Base-by-base conservation (phyloP, 345 rosid species). In the Psidium guajava region DNA sequence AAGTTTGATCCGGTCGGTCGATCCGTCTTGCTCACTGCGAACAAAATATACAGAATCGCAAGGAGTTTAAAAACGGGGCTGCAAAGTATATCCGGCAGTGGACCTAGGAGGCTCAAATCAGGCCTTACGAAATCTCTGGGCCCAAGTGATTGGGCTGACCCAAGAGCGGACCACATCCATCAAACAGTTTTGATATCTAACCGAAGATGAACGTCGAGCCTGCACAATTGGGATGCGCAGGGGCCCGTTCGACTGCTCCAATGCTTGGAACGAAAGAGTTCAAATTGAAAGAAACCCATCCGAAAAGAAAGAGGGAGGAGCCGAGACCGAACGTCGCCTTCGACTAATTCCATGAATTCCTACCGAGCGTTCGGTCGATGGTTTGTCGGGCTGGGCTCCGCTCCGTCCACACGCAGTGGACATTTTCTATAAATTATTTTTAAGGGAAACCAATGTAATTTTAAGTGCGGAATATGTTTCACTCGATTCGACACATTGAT, bases 331-430 rank as follows among this genome's bases (percentile, higher is more conserved):
- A 54, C 24, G 24, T 54, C 24, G 21, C 7, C 24, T 6, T 54
- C 24, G 9, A 18, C 22, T 20, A 54, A 54, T 18, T 54, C 6
- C 22, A 7, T 20, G 56, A 6, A 54, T 20, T 18, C 56, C 8
- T 2, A 6, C 56, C 18, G 14, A 2, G 36, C 4, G 4, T 6
- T 59, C 32, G 36, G 16, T n/a, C 6, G 8, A n/a, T 40, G 0
- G 69, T 6, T n/a, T 6, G 18, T n/a, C 15, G 2, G 25, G 61
- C 25, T 25, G 61, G n/a, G n/a, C n/a, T n/a, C n/a, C n/a, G 28
- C 28, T 24, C 5, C 61, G 25, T n/a, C 14, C 36, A 0, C 1
- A 11, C 27, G 44, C 5, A 6, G 44, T 6, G 6, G 44, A 42
- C 44, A n/a, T 42, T 42, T 42, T 42, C 44, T 42, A 42, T 5